A percentile compares a stretch with the other conserved stretches of the same genome.
Evolutionary conservation across 2,329 filamentous ascomycete species (phyloP).

Genomic region (Fusarium odoratissimum): DNA sequence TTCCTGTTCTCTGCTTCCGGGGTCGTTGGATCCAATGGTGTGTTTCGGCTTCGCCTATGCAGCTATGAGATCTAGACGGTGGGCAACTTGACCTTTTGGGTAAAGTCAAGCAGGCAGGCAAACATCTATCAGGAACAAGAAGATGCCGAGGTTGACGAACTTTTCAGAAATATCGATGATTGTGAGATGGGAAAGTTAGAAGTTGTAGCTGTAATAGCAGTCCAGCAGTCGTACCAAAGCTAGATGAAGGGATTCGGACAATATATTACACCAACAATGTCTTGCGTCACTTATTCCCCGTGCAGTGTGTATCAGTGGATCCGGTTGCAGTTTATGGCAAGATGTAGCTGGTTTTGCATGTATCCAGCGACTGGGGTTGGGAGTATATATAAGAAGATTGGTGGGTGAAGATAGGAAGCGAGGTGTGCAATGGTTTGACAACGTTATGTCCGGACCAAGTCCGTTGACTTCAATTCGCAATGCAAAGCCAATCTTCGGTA

Average conservation of each 20-base stretch:
- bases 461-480: background rate
- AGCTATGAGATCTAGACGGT: background rate
- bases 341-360: background rate
- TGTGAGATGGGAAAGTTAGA: background rate
- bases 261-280: slow-evolving; percentile 5
- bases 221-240: background rate
- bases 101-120: background rate
- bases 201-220: background rate
- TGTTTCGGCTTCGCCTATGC: slow-evolving; percentile 1
- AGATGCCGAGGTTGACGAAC: background rate
- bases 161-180: background rate
- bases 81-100: background rate
- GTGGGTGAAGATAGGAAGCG: slow-evolving; percentile 7
- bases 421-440: background rate
- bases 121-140: background rate
- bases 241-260: background rate
- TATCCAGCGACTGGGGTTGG: background rate
- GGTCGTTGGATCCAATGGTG: slow-evolving; percentile 3
- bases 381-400: slow-evolving; percentile 1
- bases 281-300: slow-evolving; percentile 28
- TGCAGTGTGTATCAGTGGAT: slow-evolving; percentile 1
- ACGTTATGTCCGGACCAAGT: background rate
- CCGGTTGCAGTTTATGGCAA: background rate
- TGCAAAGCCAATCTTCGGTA: background rate
- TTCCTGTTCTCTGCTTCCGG: background rate